Base-by-base conservation (phyloP, 345 rosid genomes). In the Clarkia xantiana region DNA sequence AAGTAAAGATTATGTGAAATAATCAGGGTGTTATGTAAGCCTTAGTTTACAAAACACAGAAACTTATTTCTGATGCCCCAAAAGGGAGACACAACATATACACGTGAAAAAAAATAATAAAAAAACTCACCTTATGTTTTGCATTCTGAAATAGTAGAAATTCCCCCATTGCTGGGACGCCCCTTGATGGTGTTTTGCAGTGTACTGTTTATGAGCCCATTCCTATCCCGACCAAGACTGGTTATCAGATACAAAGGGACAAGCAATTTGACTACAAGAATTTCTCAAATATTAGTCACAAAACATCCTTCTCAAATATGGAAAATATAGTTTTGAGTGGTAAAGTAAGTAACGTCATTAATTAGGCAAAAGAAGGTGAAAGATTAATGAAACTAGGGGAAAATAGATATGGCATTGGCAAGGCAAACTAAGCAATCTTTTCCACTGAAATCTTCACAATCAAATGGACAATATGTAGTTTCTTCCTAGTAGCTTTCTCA, bases 131-230 rank as follows among this genome's bases (percentile, higher is more conserved):
- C 98, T 86, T 72, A 91, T 84, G 25, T 82, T 78, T 41, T 80
- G 88, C 98, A 91, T 82, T 70, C 98, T 71, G 50, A 87, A 91
- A 61, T 91, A 91, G 73, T 78, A 76, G 73, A 91, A 91, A 64
- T 91, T 91, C 51, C 96, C 96, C 98, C 95, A 91, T 59, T 84
- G 90, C 55, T 87, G 95, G 50, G 95, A 73, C 62, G 79, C 78
- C 49, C 94, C 94, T 57, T 87, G 90, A 51, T 91, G 98, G 68
- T 91, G 96, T 61, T 87, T 91, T 6, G 79, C 79, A 0, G 80
- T 68, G 18, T 82, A 91, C 61, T 80, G 98, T 51, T 84, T 91
- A 70, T 84, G 96, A 9, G 98, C 98, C 98, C 87, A 86, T 59
- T 81, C 98, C 98, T 91, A 59, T n/a, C n/a, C 53, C 43, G 63